Conservation (phyloP, 352 stramenopile species). For the Pythium phragmiticola region DNA sequence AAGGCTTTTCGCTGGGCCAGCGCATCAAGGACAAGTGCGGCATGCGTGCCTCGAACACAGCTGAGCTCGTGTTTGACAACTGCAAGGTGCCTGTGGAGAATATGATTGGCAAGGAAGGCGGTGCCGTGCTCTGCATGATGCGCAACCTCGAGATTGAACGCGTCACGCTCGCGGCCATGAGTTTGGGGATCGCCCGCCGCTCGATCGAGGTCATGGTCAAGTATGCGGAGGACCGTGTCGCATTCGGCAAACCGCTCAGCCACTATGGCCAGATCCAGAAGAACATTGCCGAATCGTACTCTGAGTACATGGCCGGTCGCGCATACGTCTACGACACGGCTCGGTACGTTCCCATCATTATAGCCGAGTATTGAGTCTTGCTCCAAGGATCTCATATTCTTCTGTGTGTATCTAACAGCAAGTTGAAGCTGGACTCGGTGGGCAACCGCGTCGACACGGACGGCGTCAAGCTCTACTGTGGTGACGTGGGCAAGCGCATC, state of each 20-base stretch:
- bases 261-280: conserved; percentile 94
- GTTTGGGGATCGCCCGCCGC: conserved; percentile 93
- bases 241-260: conserved; percentile 95
- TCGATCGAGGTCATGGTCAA: conserved; percentile 98
- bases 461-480: conserved; percentile 98
- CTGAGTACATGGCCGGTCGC: conserved; percentile 97
- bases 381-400: neutral
- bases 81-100: conserved; percentile 92
- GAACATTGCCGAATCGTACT: conserved; percentile 97
- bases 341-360: conserved; percentile 35
- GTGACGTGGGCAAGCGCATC: conserved; percentile 96
- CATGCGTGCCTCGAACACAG: conserved; percentile 96
- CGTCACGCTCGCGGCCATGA: conserved; percentile 97
- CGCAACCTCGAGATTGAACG: conserved; percentile 99
- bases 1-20: conserved; percentile 96
- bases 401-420: conserved; percentile 38
- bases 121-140: conserved; percentile 90
- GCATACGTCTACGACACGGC: conserved; percentile 97
- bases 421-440: conserved; percentile 92
- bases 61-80: conserved; percentile 99
- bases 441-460: conserved; percentile 98
- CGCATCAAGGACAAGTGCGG: conserved; percentile 99
- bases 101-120: conserved; percentile 86
- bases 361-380: neutral
- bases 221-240: conserved; percentile 90